phyloP scores from a whole-genome alignment of 306 rosid genomes.

The Lathyrus tuberosus region DNA sequence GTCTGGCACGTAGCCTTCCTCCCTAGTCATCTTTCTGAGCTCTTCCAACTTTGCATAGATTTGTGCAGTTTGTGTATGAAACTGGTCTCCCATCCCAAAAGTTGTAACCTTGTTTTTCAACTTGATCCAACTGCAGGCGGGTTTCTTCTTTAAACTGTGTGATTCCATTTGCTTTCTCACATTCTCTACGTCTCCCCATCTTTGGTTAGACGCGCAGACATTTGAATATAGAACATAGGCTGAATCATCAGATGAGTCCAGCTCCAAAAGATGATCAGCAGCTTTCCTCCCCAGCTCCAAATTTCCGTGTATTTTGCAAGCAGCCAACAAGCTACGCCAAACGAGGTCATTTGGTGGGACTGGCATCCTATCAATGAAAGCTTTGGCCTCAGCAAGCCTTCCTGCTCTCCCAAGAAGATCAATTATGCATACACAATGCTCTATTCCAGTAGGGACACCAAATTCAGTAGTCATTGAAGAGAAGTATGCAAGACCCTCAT shows the following conservation, averaged over 20 bases:
- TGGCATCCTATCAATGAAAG: slow-evolving; percentile 64
- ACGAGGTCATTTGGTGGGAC: slow-evolving; percentile 70
- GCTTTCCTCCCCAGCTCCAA: slow-evolving; percentile 77
- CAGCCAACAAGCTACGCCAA: slow-evolving; percentile 86
- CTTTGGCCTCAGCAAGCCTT: slow-evolving; percentile 79
- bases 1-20: slow-evolving; percentile 83
- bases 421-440: slow-evolving; percentile 84
- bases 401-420: slow-evolving; percentile 98
- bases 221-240: slow-evolving; percentile 91
- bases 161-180: slow-evolving; percentile 74
- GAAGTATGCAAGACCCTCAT: slow-evolving; percentile 84
- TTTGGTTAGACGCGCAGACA: slow-evolving; percentile 72
- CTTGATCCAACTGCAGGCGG: slow-evolving; percentile 93
- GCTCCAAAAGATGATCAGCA: slow-evolving; percentile 63
- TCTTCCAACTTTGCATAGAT: slow-evolving; percentile 66
- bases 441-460: slow-evolving; percentile 64
- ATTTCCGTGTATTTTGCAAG: slow-evolving; percentile 82
- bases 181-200: slow-evolving; percentile 84
- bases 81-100: slow-evolving; percentile 82
- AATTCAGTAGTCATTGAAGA: slow-evolving; percentile 64
- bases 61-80: slow-evolving; percentile 58
- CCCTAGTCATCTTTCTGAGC: slow-evolving; percentile 66
- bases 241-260: slow-evolving; percentile 80
- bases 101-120: slow-evolving; percentile 61
- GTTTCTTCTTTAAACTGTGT: slow-evolving; percentile 70